Base-by-base conservation (phyloP, 768 basidiomycete genomes). In the Trametes maxima region DNA sequence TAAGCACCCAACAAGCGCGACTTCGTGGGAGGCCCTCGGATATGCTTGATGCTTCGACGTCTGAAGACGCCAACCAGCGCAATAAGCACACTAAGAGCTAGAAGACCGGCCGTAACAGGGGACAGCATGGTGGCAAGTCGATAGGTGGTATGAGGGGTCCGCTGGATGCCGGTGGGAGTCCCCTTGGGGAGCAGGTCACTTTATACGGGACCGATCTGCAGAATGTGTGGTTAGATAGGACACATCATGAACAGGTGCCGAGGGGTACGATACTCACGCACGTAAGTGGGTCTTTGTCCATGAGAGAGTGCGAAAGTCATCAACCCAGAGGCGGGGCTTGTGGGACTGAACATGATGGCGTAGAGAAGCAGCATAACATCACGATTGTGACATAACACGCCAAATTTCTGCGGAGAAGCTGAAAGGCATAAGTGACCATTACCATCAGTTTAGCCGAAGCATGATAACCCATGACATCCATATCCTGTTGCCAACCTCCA, bases 211-310 rank as follows among this genome's bases (percentile, higher is more conserved):
- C 6, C 8, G 14, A 3, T 33, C 43, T 44, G 19, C 45, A 22
- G 12, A 22, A 6, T 24, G 45, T 22, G 21, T 5, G 4, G 10
- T 13, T 8, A 8, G 45, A 13, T 8, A 46, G 45, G 21, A 19
- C 21, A 19, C 17, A 21, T 17, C 1, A 5, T 3, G 5, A 1
- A 46, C 24, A 13, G 21, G 24, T 21, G 45, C 21, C 47, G 21
- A 33, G 14, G 10, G 16, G 10, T n/a, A 25, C 13, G 24, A 33
- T 19, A 4, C 44, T 21, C 33, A 55, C 44, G 43, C 44, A 45
- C 54, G 54, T 55, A 55, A 55, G 43, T 7, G 13, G 25, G 19
- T 36, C 44, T 45, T 44, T 45, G 54, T 55, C 54, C 44, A 55
- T 55, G 54, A 45, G 53, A 54, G 40, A 35, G 13, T 36, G 19